Base-by-base conservation (phyloP, 768 basidiomycete species). In the Rhodotorula toruloides region DNA sequence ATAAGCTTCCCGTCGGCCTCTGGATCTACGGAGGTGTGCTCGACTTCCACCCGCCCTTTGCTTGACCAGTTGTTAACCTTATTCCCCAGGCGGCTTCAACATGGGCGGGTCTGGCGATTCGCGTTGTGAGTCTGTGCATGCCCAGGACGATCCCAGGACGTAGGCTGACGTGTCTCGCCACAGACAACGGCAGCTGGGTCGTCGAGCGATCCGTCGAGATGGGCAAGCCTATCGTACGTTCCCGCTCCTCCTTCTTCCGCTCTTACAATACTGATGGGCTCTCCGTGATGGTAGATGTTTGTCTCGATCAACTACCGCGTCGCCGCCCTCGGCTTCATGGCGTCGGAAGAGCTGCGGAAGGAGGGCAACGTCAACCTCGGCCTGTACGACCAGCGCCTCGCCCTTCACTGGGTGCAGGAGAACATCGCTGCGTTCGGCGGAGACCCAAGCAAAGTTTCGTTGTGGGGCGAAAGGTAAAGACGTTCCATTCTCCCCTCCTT, bases 401-500 rank as follows among this genome's bases (percentile, higher is more conserved):
- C 85, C 0, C 76, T 89, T 0, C 70, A 77, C 22, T 88, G 86
- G 75, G 77, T 88, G 1, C 82, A 86, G 66, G 78, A 84, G n/a
- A 86, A 88, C 70, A 84, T 87, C 25, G 81, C 78, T 6, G 80
- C 81, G 5, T 88, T 88, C 72, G 86, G 86, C 19, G 86, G 86
- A 1, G 83, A 86, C 75, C 82, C 83, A 21, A 68, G 76, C 19
- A 86, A 85, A 77, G 84, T 80, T 1, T 68, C 71, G 14, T 60
- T 72, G 17, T 67, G 63, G 63, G 71, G 71, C 7, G 67, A 72
- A 37, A 47, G 50, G 61, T 61, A 13, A 16, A n/a, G n/a, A n/a
- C n/a, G n/a, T n/a, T n/a, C n/a, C n/a, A n/a, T n/a, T n/a, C n/a
- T n/a, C n/a, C n/a, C n/a, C n/a, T n/a, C n/a, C n/a, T n/a, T n/a